A percentile compares a stretch with the other conserved stretches of the same genome.
phyloP scores from a whole-genome alignment of 768 basidiomycete species.

The Suillus placidus region DNA sequence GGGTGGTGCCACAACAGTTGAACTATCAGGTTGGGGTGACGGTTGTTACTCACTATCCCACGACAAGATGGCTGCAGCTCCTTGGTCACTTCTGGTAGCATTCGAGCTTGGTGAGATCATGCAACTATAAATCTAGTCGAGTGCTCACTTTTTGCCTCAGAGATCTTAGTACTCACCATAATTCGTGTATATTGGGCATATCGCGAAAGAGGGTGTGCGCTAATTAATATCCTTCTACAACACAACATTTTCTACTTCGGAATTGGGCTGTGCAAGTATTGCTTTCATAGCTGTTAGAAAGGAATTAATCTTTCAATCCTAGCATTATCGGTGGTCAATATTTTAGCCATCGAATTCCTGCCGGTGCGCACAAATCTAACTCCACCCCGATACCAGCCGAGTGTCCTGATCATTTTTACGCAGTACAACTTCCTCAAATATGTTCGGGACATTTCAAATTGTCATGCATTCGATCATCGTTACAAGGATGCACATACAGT shows the following conservation, averaged over 20 bases:
- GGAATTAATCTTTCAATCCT: background rate
- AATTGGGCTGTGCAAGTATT: background rate
- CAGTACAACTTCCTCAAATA: background rate
- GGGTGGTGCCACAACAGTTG: background rate
- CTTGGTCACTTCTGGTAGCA: conserved; percentile 4
- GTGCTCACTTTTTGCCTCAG: background rate
- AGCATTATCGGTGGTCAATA: background rate
- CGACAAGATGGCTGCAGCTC: background rate
- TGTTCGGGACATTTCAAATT: background rate
- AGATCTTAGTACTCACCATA: conserved; percentile 4
- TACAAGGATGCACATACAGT: conserved; percentile 1
- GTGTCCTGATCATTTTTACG: background rate
- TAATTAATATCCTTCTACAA: background rate
- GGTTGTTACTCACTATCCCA: background rate
- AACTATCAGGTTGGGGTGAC: background rate
- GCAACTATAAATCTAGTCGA: background rate
- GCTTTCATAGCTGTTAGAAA: background rate
- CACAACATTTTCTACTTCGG: background rate
- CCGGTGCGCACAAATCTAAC: background rate
- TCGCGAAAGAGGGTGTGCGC: background rate
- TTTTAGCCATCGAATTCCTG: background rate
- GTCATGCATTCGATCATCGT: background rate
- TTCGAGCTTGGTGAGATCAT: conserved; percentile 2
- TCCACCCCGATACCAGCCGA: background rate
- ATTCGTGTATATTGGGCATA: conserved; percentile 1